A percentile compares a stretch with the other conserved stretches of the same genome.
phyloP scores from a whole-genome alignment of 805 yeast genomes.

The Candida glaebosa region DNA sequence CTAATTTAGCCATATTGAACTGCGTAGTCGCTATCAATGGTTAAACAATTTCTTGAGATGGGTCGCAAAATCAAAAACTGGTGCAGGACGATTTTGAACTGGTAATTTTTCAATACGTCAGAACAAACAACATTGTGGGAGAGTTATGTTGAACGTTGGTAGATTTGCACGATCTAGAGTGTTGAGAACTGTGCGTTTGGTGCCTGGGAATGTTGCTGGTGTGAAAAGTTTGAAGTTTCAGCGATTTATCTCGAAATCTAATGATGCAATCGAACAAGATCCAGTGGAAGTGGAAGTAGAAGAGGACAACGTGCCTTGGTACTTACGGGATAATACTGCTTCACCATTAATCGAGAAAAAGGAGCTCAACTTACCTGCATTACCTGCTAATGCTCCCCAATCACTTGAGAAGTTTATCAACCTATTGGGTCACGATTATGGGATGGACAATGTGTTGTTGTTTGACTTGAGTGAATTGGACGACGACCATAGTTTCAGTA shows the following conservation, averaged over 20 bases:
- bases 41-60: slow-evolving; percentile 1
- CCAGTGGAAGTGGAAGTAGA: not conserved
- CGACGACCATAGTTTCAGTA: slow-evolving; percentile 26
- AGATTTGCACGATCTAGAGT: not conserved
- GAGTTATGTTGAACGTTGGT: not conserved
- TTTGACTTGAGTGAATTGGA: slow-evolving; percentile 56
- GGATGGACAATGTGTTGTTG: slow-evolving; percentile 57
- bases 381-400: slow-evolving; percentile 60
- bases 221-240: slow-evolving; percentile 1
- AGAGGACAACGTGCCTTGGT: slow-evolving; percentile 50
- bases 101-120: not conserved
- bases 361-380: slow-evolving; percentile 42
- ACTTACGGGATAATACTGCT: slow-evolving; percentile 44
- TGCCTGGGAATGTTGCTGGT: not conserved
- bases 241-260: not conserved
- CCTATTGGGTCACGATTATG: slow-evolving; percentile 56
- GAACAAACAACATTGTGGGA: not conserved
- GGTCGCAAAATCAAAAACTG: not conserved
- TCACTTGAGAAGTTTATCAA: slow-evolving; percentile 43
- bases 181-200: not conserved
- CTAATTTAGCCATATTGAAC: slow-evolving; percentile 63
- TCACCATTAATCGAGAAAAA: slow-evolving; percentile 23
- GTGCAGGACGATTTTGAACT: not conserved
- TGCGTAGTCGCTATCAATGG: no score
- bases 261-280: not conserved